Percentiles rank a stretch among this genome's conserved stretches.
phyloP scores from a whole-genome alignment of 2,329 filamentous ascomycete genomes.

The Periconia macrospinosa region DNA sequence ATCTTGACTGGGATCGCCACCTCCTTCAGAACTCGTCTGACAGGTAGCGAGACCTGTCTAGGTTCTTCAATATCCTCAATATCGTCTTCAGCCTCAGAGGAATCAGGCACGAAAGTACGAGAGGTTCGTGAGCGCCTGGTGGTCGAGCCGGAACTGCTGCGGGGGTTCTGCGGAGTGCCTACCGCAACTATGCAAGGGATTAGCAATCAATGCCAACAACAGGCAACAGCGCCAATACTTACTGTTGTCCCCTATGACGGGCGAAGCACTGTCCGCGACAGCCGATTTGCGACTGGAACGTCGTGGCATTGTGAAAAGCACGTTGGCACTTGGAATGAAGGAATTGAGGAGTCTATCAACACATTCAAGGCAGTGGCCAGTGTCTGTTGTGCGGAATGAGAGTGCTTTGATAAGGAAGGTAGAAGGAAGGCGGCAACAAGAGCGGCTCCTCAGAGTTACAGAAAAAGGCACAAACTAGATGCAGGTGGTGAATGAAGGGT shows the following conservation, averaged over 20 bases:
- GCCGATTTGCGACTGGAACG: conserved; percentile 29
- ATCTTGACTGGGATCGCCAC: conserved; percentile 31
- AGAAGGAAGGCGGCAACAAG: background rate
- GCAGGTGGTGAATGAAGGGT: background rate
- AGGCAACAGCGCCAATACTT: background rate
- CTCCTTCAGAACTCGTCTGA: conserved; percentile 33
- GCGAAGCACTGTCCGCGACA: background rate
- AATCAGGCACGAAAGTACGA: conserved; percentile 34
- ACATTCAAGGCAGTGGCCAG: too few relatives aligned
- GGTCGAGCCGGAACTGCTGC: conserved; percentile 1
- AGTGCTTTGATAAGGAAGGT: too few relatives aligned
- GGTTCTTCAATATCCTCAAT: conserved; percentile 12
- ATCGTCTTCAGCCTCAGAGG: conserved; percentile 33
- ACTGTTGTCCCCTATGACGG: background rate
- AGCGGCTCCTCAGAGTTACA: background rate
- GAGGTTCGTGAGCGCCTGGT: conserved; percentile 23
- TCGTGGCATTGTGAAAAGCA: conserved; percentile 20
- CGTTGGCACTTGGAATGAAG: too few relatives aligned
- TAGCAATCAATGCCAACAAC: background rate
- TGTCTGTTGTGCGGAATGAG: too few relatives aligned
- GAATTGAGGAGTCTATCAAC: too few relatives aligned
- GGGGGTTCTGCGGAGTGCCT: background rate
- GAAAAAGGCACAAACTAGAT: background rate
- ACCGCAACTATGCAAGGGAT: conserved; percentile 1
- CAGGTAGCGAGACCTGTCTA: conserved; percentile 4